phyloP scores from a whole-genome alignment of 163 green algal genomes.

The Scenedesmus sp. region DNA sequence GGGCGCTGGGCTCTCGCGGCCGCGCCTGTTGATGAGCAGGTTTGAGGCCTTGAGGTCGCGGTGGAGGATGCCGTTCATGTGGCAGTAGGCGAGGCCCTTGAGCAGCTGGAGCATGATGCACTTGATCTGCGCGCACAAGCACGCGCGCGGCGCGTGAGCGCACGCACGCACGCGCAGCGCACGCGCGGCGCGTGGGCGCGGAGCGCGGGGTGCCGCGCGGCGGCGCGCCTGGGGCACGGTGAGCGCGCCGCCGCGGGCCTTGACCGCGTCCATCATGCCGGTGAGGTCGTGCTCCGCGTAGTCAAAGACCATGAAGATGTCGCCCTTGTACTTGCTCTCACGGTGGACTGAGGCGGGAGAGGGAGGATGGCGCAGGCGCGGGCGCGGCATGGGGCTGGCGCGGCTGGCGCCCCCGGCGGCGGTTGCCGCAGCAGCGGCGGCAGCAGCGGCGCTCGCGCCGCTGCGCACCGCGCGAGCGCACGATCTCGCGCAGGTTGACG shows the following conservation, averaged over 20 bases:
- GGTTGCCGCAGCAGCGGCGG: neutral
- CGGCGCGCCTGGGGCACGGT: constrained; percentile 67
- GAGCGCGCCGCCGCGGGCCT: constrained; percentile 53
- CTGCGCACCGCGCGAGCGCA: constrained; percentile 87
- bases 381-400: neutral
- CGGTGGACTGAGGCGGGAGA: constrained; percentile 78
- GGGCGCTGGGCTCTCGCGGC: no score
- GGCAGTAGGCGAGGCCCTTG: constrained; percentile 87
- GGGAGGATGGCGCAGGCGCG: neutral
- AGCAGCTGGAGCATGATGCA: constrained; percentile 97
- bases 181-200: constrained; percentile 74
- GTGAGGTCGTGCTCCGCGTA: constrained; percentile 99
- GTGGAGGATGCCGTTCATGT: constrained; percentile 92
- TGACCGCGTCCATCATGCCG: constrained; percentile 80
- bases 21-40: constrained; percentile 72
- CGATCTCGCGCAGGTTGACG: constrained; percentile 96
- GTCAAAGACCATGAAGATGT: constrained; percentile 99
- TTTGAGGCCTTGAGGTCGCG: constrained; percentile 95
- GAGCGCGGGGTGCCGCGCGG: neutral
- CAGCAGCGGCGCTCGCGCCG: neutral
- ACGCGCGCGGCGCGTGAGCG: neutral
- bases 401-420: no score
- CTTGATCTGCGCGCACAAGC: constrained; percentile 79
- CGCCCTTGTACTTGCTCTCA: constrained; percentile 87
- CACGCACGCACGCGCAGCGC: neutral